phyloP scores from a whole-genome alignment of 176 grass and related monocot species.

The Carex littledalei region DNA sequence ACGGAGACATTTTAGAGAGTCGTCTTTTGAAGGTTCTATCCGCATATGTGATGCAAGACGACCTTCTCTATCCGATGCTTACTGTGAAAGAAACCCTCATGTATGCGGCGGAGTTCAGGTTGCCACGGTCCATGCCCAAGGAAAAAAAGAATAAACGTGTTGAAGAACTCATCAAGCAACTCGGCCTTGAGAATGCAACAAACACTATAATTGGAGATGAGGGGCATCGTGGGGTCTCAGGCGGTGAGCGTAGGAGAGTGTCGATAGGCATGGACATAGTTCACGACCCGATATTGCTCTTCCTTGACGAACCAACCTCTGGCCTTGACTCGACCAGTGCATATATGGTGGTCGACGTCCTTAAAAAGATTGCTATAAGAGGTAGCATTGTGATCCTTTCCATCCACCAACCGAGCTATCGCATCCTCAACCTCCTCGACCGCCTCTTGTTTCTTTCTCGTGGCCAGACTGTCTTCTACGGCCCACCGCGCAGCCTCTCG shows the following conservation, averaged over 20 bases:
- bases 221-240: slow-evolving; percentile 65
- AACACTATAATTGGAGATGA: slow-evolving; percentile 92
- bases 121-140: slow-evolving; percentile 43
- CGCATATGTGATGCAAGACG: slow-evolving; percentile 87
- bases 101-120: slow-evolving; percentile 77
- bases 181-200: slow-evolving; percentile 46
- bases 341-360: slow-evolving; percentile 70
- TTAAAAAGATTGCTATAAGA: slow-evolving; percentile 62
- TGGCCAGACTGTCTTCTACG: slow-evolving; percentile 67
- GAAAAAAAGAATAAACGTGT: slow-evolving; percentile 60
- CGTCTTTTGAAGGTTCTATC: slow-evolving; percentile 53
- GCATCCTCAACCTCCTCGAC: slow-evolving; percentile 55
- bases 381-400: slow-evolving; percentile 78
- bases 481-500: slow-evolving; percentile 29
- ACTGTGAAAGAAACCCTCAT: slow-evolving; percentile 73
- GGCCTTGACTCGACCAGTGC: slow-evolving; percentile 77
- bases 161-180: slow-evolving; percentile 66
- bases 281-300: slow-evolving; percentile 73
- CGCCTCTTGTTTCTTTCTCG: slow-evolving; percentile 60
- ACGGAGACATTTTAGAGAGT: slow-evolving; percentile 39
- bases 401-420: slow-evolving; percentile 76
- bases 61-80: slow-evolving; percentile 82
- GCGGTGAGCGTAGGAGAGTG: slow-evolving; percentile 67
- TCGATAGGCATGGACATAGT: slow-evolving; percentile 86
- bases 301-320: slow-evolving; percentile 84